These are phyloP conservation scores for Kuraishia cidri DNA, from an alignment of 805 yeast genomes.

Conservation along the genomic window DNA sequence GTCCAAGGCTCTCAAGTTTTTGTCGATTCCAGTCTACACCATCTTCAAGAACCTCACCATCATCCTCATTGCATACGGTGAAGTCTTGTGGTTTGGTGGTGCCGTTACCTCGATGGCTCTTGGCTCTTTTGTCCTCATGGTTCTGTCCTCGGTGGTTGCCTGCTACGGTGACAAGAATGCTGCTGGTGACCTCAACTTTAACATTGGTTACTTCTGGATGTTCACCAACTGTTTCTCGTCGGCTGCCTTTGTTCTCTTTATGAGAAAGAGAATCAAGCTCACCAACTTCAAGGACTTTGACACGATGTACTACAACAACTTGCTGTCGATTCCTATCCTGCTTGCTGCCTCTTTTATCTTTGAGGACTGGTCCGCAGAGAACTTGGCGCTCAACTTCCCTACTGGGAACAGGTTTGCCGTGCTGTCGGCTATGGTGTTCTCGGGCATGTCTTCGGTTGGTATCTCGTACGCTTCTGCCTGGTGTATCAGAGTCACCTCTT, in stretches of 20 bases:
- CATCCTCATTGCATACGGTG: conserved; percentile 96
- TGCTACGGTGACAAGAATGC: conserved; percentile 62
- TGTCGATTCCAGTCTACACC: conserved; percentile 93
- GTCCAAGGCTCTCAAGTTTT: conserved; percentile 86
- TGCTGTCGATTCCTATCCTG: conserved; percentile 86
- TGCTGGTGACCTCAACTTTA: conserved; percentile 30
- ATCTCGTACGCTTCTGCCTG: conserved; percentile 98
- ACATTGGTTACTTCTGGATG: conserved; percentile 96
- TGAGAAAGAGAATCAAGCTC: conserved; percentile 97
- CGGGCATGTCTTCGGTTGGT: conserved; percentile 93
- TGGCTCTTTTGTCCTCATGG: conserved; percentile 86
- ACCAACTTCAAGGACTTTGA: conserved; percentile 95
- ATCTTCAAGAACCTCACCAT: conserved; percentile 97
- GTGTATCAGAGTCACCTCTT: conserved; percentile 99
- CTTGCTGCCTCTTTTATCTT: conserved; percentile 63
- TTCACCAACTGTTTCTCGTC: conserved; percentile 87
- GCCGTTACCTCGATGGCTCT: conserved; percentile 82
- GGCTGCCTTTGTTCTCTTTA: conserved; percentile 85
- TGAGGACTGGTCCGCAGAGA: conserved; percentile 90
- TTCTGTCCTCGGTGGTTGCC: conserved; percentile 91
- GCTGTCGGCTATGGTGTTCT: conserved; percentile 76
- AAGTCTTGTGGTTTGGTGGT: conserved; percentile 96
- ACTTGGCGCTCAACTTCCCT: conserved; percentile 74
- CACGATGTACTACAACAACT: conserved; percentile 97
- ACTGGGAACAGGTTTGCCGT: conserved; percentile 57